A percentile compares a stretch with the other conserved stretches of the same genome.
Conservation (phyloP, 2,329 filamentous ascomycete genomes). For the Stemphylium lycopersici region DNA sequence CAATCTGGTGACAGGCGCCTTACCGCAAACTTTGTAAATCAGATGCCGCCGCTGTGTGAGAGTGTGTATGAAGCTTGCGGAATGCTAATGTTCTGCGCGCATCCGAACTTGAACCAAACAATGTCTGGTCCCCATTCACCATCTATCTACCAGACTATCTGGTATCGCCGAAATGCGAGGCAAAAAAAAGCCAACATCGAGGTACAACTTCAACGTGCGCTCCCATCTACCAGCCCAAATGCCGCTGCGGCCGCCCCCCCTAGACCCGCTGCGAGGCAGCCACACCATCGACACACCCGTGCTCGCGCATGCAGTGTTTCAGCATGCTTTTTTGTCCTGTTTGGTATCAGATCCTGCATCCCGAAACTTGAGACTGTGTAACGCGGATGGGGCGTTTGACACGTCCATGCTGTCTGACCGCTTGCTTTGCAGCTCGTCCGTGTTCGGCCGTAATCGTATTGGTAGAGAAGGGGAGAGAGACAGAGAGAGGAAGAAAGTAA, state of each 20-base stretch:
- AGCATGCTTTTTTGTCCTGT: slow-evolving; percentile 22
- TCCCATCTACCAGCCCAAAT: not conserved
- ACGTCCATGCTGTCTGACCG: slow-evolving; percentile 14
- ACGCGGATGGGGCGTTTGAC: slow-evolving; percentile 8
- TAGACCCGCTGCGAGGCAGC: not conserved
- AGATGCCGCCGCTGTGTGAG: not conserved
- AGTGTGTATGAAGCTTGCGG: not conserved
- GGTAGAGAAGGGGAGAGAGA: not conserved
- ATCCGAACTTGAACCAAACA: too few species aligned
- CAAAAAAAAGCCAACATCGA: not conserved
- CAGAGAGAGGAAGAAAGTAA: not conserved
- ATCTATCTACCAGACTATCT: too few species aligned
- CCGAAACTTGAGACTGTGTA: slow-evolving; percentile 15
- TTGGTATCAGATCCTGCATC: slow-evolving; percentile 23
- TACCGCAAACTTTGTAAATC: not conserved
- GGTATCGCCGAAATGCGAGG: too few species aligned
- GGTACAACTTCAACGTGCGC: not conserved
- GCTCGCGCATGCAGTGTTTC: slow-evolving; percentile 28
- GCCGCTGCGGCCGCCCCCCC: not conserved
- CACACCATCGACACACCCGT: not conserved
- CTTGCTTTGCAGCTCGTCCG: not conserved
- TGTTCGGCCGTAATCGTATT: not conserved
- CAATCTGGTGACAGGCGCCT: too few species aligned
- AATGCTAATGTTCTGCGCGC: too few species aligned
- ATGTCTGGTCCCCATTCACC: too few species aligned